Conservation (phyloP, 805 yeast genomes). For the Kluyveromyces dobzhanskii region DNA sequence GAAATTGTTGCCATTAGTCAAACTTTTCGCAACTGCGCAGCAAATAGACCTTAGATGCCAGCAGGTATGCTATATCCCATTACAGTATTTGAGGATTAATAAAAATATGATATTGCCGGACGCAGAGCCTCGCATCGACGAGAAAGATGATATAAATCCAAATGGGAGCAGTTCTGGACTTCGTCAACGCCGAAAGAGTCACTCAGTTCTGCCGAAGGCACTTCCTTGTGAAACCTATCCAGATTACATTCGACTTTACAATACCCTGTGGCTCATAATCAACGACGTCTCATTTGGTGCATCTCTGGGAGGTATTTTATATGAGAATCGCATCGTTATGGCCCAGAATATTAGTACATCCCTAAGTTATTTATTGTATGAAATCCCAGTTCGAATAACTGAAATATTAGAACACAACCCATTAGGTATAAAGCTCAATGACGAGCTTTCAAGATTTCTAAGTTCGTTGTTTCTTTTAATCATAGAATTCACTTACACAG, state of each 20-base stretch:
- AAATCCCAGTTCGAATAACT: constrained; percentile 41
- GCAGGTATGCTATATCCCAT: constrained; percentile 72
- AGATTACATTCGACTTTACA: constrained; percentile 71
- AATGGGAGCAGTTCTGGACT: neutral
- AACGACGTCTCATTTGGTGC: constrained; percentile 78
- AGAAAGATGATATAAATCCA: constrained; percentile 10
- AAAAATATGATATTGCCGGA: constrained; percentile 14
- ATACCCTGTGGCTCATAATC: constrained; percentile 76
- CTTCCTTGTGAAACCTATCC: constrained; percentile 41
- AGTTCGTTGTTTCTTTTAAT: constrained; percentile 88
- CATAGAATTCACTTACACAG: constrained; percentile 51
- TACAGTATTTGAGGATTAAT: constrained; percentile 56
- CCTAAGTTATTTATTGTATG: constrained; percentile 25
- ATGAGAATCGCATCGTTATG: constrained; percentile 32
- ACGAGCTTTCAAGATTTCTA: constrained; percentile 73
- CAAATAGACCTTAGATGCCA: constrained; percentile 73
- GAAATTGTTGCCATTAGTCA: constrained; percentile 13
- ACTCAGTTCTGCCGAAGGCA: constrained; percentile 10
- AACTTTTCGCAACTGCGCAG: constrained; percentile 53
- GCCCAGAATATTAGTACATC: constrained; percentile 28
- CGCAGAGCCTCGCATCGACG: constrained; percentile 11
- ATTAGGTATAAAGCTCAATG: constrained; percentile 87
- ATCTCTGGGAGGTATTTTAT: constrained; percentile 42
- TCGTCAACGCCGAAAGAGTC: neutral
- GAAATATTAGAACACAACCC: constrained; percentile 82